phyloP scores from a whole-genome alignment of 2,329 filamentous ascomycete genomes.

The Thelonectria discophora region DNA sequence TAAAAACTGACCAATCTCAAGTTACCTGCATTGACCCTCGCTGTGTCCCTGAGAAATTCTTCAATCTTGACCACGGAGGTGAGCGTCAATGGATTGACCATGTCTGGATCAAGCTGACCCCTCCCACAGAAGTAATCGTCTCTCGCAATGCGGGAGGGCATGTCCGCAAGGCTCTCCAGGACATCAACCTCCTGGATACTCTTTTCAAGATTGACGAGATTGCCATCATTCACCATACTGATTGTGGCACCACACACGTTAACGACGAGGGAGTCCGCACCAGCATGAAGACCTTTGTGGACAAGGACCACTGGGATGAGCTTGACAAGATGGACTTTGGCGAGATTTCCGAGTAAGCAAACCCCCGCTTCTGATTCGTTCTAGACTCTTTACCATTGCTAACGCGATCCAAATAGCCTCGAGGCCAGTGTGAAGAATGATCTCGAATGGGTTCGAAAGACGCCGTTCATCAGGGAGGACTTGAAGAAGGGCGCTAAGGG shows the following conservation, averaged over 20 bases:
- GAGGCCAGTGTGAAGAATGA: conserved; percentile 17
- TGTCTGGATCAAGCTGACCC: neutral
- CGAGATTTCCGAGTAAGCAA: conserved; percentile 17
- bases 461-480: conserved; percentile 18
- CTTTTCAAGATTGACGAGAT: conserved; percentile 18
- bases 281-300: conserved; percentile 3
- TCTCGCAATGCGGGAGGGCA: conserved; percentile 23
- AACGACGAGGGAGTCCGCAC: conserved; percentile 12
- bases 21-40: conserved; percentile 23
- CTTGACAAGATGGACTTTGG: conserved; percentile 18
- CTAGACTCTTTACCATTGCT: neutral
- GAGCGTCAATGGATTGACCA: neutral
- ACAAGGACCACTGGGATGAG: conserved; percentile 6
- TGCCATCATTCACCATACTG: conserved; percentile 20
- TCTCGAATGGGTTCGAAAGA: conserved; percentile 16
- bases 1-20: neutral
- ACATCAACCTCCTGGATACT: conserved; percentile 18
- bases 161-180: conserved; percentile 18
- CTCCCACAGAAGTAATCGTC: conserved; percentile 10
- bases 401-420: neutral
- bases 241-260: conserved; percentile 20
- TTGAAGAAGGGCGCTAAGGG: conserved; percentile 17
- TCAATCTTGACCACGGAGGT: conserved; percentile 18
- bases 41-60: conserved; percentile 14
- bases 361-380: neutral